A percentile compares a stretch with the other conserved stretches of the same genome.
Conservation (phyloP, 768 basidiomycete species). For the Pluteus cervinus region DNA sequence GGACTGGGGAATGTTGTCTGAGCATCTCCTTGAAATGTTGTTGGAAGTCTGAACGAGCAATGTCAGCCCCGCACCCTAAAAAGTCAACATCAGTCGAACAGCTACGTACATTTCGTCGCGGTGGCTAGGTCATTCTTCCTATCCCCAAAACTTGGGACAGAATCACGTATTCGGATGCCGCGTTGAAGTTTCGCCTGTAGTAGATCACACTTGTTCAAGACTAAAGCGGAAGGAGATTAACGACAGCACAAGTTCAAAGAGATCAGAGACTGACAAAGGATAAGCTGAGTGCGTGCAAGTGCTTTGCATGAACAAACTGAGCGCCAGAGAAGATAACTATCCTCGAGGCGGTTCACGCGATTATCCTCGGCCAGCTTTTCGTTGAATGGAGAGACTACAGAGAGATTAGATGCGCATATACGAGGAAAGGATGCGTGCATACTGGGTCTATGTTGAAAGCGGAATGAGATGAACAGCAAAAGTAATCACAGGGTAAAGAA, state of each 20-base stretch:
- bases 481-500: neutral
- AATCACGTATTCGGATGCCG: conserved; percentile 60
- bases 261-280: conserved; percentile 31
- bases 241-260: conserved; percentile 2
- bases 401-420: neutral
- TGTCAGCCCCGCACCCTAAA: neutral
- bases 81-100: conserved; percentile 2
- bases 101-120: conserved; percentile 60
- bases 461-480: conserved; percentile 4
- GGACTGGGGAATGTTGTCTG: conserved; percentile 53
- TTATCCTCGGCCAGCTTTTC: conserved; percentile 70
- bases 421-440: conserved; percentile 11
- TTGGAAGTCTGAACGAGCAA: conserved; percentile 53
- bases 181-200: conserved; percentile 66
- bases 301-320: conserved; percentile 67
- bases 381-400: conserved; percentile 72
- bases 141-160: conserved; percentile 69
- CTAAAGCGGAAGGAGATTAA: conserved; percentile 16
- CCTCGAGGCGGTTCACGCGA: conserved; percentile 67
- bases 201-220: conserved; percentile 70
- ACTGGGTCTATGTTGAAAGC: conserved; percentile 31
- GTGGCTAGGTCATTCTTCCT: conserved; percentile 64
- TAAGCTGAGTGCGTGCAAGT: conserved; percentile 51
- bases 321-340: conserved; percentile 71
- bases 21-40: conserved; percentile 76